Base-by-base conservation (phyloP, 345 rosid genomes). In the Lagerstroemia speciosa region DNA sequence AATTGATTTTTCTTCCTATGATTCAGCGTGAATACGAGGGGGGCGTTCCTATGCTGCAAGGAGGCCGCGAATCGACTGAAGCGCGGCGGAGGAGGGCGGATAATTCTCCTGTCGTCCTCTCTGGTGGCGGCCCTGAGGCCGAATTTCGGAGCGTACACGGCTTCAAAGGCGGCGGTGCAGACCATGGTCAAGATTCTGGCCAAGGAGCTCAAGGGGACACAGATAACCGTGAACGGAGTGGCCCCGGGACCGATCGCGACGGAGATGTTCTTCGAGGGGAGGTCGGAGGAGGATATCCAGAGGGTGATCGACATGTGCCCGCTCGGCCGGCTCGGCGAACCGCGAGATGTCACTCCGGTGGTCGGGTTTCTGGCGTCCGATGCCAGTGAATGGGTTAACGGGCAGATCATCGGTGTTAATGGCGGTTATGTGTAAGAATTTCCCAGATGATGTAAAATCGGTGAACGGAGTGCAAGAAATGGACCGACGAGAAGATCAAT, bases 131-230 rank as follows among this genome's bases (percentile, higher is more conserved):
- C 41, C 6, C 41, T 73, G 67, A 48, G 24, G 52, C 66, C 76
- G 16, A 50, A 68, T n/a, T 3, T 5, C 15, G 63, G 40, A 3
- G 58, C 68, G 2, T 68, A 62, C 68, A 68, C 71, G 8, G 71
- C 76, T 50, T 73, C 67, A 33, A 73, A 73, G 76, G 71, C 33
- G 0, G 76, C 71, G 5, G 71, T 62, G 40, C 46, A 67, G 67
- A 15, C 67, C 5, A 73, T 73, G 67, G 60, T 58, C 38, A 67
- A 67, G 67, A 73, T 73, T 27, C 62, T 73, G 10, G 76, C 76
- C 27, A 73, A 73, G 71, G 76, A 73, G 63, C 76, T 73, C 71
- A 73, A 37, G 71, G 76, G 76, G 36, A 73, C 71, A 10, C 16
- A 34, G 41, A 67, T 73, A 36, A 67, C 71, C 15, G 71, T 70